Evolutionary conservation across 2,329 filamentous ascomycete species (phyloP).

Genomic region (Aphanoascus verrucosus): DNA sequence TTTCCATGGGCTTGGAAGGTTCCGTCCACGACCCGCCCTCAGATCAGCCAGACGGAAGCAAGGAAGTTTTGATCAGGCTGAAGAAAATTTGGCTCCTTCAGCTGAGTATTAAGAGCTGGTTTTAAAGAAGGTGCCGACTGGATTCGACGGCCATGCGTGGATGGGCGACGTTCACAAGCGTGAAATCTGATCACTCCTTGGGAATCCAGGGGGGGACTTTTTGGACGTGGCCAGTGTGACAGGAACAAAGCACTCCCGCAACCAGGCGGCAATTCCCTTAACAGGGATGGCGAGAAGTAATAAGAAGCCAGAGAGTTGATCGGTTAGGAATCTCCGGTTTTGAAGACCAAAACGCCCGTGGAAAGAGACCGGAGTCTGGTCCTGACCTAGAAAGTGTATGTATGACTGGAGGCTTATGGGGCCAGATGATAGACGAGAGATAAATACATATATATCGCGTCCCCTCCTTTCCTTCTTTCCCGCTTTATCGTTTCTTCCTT

Average conservation of each 20-base stretch:
- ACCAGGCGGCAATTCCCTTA: slow-evolving; percentile 7
- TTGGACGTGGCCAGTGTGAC: not conserved
- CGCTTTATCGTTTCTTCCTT: slow-evolving; percentile 7
- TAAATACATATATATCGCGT: slow-evolving; percentile 14
- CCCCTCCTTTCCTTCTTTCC: slow-evolving; percentile 6
- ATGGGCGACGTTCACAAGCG: not conserved
- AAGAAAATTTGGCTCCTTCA: too few relatives aligned
- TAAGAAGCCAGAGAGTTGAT: not conserved
- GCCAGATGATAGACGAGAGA: slow-evolving; percentile 10
- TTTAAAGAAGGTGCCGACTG: not conserved
- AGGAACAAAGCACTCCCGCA: slow-evolving; percentile 6
- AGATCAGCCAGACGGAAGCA: too few relatives aligned
- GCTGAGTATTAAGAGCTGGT: too few relatives aligned
- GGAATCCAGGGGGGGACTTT: not conserved
- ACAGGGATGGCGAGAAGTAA: slow-evolving; percentile 8
- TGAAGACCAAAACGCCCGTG: slow-evolving; percentile 3
- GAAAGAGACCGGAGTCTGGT: slow-evolving; percentile 4
- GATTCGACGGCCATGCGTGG: not conserved
- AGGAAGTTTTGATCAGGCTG: too few relatives aligned
- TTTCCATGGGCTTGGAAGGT: too few relatives aligned
- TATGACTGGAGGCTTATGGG: slow-evolving; percentile 9
- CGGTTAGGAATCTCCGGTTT: slow-evolving; percentile 5
- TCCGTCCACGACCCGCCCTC: too few relatives aligned
- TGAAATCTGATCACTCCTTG: not conserved
- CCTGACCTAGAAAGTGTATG: slow-evolving; percentile 9